Evolutionary conservation across 331 rosid genomes (phyloP).

Genomic region (Telfairia occidentalis): DNA sequence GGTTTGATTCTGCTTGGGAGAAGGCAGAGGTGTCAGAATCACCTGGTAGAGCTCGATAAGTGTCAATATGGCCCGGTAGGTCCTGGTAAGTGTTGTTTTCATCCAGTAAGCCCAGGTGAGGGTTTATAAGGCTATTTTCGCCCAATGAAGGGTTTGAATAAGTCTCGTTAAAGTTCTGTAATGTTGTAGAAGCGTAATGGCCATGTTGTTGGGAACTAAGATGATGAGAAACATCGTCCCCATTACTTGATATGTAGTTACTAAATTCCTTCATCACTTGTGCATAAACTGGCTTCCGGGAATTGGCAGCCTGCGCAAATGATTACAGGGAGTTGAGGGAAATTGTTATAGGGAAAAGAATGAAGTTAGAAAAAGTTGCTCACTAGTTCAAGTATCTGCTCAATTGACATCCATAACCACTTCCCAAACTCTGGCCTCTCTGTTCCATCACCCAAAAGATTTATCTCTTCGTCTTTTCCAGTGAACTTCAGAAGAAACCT

Average conservation of each 20-base stretch:
- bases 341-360: neutral
- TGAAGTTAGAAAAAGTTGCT: neutral
- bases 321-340: neutral
- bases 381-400: slow-evolving; percentile 3
- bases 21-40: too few species aligned
- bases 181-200: too few species aligned
- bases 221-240: too few species aligned
- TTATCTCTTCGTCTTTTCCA: slow-evolving; percentile 10
- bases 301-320: neutral
- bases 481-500: slow-evolving; percentile 14
- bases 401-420: slow-evolving; percentile 11
- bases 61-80: too few species aligned
- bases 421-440: slow-evolving; percentile 10
- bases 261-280: slow-evolving; percentile 10
- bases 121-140: too few species aligned
- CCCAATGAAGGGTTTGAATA: too few species aligned
- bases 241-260: neutral
- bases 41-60: too few species aligned
- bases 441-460: slow-evolving; percentile 11
- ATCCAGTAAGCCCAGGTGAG: too few species aligned
- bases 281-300: slow-evolving; percentile 4
- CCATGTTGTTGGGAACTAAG: too few species aligned
- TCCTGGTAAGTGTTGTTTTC: too few species aligned
- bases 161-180: too few species aligned
- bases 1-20: neutral